Base-by-base conservation (phyloP, 2,329 filamentous ascomycete species). In the Pyricularia grisea region DNA sequence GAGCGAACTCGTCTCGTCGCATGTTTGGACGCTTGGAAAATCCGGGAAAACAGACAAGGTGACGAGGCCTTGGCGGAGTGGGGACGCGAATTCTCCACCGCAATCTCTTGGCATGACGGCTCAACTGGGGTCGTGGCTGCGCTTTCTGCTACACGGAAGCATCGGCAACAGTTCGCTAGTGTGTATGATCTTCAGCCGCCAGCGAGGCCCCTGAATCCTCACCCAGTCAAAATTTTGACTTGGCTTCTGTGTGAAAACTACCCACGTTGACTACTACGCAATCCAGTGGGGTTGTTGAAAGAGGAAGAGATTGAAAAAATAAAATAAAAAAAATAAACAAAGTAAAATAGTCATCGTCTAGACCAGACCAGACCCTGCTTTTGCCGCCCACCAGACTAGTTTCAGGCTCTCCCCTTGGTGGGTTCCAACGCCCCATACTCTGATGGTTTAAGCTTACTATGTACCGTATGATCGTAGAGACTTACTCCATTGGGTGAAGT, bases 111-210 rank as follows among this genome's bases (percentile, higher is more conserved):
- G 58, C 31, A 36, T 25, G 30, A 27, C 9, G 65, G 30, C 20
- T 30, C 17, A 9, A 11, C 42, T n/a, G 20, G 42, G 65, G 64
- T 31, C n/a, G n/a, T 11, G n/a, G 33, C 23, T 20, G 27, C 33
- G 30, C 55, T 14, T 36, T 7, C 58, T 68, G 67, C 67, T 63
- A 68, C 67, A 68, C 67, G 67, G 67, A 68, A 68, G 55, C 25
- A 31, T 42, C 55, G 55, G 67, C n/a, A 63, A 68, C 33, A 63
- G 55, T 20, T 30, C 55, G 28, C 30, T 68, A 33, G n/a, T 11
- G 66, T 64, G 67, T 68, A 28, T 68, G 67, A 68, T 68, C 67
- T 58, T 20, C 67, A 28, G 30, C 28, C 67, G 25, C 58, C 58
- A 23, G 27, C 9, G n/a, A 12, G n/a, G 58, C 58, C 58, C 58